Conservation (phyloP, 176 grass and related monocot genomes). For the Eragrostis curvula region DNA sequence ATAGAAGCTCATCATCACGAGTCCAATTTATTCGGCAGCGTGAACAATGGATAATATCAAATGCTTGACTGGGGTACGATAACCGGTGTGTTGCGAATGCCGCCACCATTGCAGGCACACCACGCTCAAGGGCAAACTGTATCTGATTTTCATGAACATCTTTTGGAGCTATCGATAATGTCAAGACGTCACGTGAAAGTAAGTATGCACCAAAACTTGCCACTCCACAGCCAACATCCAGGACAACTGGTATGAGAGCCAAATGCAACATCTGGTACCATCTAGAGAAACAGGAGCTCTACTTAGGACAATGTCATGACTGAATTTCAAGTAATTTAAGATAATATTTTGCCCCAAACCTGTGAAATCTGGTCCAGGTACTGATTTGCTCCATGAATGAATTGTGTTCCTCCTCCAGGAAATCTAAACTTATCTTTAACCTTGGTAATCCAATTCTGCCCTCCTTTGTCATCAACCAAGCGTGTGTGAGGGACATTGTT, state of each 20-base stretch:
- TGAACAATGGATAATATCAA: conserved; percentile 94
- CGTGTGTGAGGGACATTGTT: conserved; percentile 93
- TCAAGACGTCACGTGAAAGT: conserved; percentile 83
- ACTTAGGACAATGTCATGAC: conserved; percentile 10
- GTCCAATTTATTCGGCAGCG: conserved; percentile 98
- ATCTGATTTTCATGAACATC: conserved; percentile 99
- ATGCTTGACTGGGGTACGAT: conserved; percentile 87
- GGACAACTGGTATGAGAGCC: conserved; percentile 76
- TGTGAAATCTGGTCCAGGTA: conserved; percentile 89
- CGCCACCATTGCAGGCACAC: conserved; percentile 82
- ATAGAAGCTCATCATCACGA: conserved; percentile 63
- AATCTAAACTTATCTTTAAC: conserved; percentile 90
- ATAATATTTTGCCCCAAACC: conserved; percentile 40
- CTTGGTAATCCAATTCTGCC: conserved; percentile 94
- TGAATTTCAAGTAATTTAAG: conserved; percentile 23
- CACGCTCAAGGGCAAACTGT: conserved; percentile 97
- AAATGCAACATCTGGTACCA: conserved; percentile 94
- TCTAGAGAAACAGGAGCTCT: conserved; percentile 51
- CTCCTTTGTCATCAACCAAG: conserved; percentile 99
- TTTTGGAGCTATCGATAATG: conserved; percentile 95
- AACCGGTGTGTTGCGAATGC: conserved; percentile 82
- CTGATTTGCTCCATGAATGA: conserved; percentile 89
- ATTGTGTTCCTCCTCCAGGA: conserved; percentile 93
- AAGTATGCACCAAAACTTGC: conserved; percentile 98
- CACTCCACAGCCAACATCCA: conserved; percentile 90